A percentile compares a stretch with the other conserved stretches of the same genome.
Conservation (phyloP, 495 filamentous ascomycete genomes). For the Penicillium cataractarum region DNA sequence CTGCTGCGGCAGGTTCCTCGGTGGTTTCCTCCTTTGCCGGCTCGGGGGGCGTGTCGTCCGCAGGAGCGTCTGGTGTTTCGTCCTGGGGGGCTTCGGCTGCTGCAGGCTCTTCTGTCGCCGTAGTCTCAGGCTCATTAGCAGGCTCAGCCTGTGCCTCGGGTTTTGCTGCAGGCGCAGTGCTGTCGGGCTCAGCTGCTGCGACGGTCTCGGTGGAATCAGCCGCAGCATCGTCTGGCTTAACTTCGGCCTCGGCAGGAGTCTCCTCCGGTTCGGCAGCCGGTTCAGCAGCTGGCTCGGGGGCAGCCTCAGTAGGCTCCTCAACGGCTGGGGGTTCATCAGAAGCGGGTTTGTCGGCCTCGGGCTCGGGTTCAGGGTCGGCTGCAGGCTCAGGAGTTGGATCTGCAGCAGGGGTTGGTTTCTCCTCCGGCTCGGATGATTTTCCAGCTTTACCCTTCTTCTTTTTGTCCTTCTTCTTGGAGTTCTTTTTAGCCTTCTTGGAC, state of each 20-base stretch:
- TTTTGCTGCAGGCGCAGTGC: neutral
- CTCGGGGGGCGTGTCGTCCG: neutral
- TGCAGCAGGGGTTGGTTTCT: neutral
- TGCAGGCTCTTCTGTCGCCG: constrained; percentile 10
- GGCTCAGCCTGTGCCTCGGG: neutral
- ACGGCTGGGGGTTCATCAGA: constrained; percentile 15
- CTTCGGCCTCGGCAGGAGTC: neutral
- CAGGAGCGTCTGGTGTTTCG: neutral
- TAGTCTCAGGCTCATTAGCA: neutral
- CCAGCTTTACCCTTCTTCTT: constrained; percentile 13
- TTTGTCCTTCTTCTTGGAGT: constrained; percentile 4
- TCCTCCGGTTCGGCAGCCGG: neutral
- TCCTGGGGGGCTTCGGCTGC: neutral
- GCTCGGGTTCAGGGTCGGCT: constrained; percentile 6
- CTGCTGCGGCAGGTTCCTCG: neutral
- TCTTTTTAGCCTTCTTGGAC: neutral
- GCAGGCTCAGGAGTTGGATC: constrained; percentile 3
- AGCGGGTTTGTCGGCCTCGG: constrained; percentile 4
- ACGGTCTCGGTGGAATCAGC: neutral
- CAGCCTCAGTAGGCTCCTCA: constrained; percentile 11
- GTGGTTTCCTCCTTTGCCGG: constrained; percentile 1
- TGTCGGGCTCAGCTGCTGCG: neutral
- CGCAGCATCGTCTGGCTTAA: neutral
- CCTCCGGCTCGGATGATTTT: constrained; percentile 4
- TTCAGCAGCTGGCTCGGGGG: neutral